Evolutionary conservation across 192 early-diverging fungal species (phyloP).

Genomic region (Backusella morwellensis): DNA sequence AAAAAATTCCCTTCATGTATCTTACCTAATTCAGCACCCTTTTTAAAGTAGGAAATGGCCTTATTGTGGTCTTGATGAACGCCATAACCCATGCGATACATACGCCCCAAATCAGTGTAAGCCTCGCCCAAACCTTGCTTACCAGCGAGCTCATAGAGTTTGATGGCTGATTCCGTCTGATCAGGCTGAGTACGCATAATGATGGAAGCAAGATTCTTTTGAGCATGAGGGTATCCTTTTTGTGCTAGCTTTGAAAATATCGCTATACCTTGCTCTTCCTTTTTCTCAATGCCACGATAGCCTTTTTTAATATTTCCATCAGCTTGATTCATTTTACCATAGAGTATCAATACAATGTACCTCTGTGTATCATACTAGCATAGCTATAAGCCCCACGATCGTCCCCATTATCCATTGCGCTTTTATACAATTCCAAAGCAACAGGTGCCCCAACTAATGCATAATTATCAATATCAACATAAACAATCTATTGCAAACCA

Average conservation of each 20-base stretch:
- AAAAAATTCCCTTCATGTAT: no score
- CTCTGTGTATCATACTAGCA: slow-evolving; percentile 45
- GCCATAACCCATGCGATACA: slow-evolving; percentile 39
- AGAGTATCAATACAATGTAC: background rate
- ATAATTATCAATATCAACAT: background rate
- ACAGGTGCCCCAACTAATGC: slow-evolving; percentile 36
- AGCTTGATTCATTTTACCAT: background rate
- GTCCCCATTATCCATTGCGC: slow-evolving; percentile 41
- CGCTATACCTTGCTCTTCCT: slow-evolving; percentile 34
- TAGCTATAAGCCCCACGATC: slow-evolving; percentile 43
- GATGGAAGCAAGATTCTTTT: slow-evolving; percentile 45
- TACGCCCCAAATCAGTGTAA: slow-evolving; percentile 40
- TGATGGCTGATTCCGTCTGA: slow-evolving; percentile 31
- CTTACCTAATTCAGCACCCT: slow-evolving; percentile 30
- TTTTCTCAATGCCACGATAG: slow-evolving; percentile 33
- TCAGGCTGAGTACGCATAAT: slow-evolving; percentile 41
- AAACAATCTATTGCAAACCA: background rate
- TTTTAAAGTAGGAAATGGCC: slow-evolving; percentile 31
- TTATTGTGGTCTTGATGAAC: slow-evolving; percentile 37
- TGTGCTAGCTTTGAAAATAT: slow-evolving; percentile 42
- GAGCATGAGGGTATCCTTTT: slow-evolving; percentile 43
- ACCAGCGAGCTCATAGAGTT: slow-evolving; percentile 45
- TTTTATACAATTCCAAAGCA: slow-evolving; percentile 38
- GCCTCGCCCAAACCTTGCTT: slow-evolving; percentile 36
- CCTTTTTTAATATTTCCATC: slow-evolving; percentile 10